Evolutionary conservation across 768 basidiomycete genomes (phyloP).

Genomic region (Pseudohyphozyma bogoriensis): DNA sequence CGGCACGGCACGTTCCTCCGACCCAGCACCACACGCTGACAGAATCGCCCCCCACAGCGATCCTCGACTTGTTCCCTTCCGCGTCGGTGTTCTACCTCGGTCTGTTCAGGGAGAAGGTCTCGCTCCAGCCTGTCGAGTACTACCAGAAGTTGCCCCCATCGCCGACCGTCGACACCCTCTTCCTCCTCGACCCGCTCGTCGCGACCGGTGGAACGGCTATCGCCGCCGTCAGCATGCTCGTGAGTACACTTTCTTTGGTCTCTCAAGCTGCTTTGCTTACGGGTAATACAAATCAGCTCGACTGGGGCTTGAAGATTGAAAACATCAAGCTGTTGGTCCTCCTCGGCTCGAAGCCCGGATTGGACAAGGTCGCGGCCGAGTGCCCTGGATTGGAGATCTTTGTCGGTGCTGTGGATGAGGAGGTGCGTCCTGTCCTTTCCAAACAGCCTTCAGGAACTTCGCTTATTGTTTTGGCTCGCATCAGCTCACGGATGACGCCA

Average conservation of each 20-base stretch:
- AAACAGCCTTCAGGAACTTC: not conserved
- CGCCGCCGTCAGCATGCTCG: slow-evolving; percentile 76
- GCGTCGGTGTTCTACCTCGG: slow-evolving; percentile 87
- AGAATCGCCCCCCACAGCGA: slow-evolving; percentile 39
- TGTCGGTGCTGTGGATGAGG: slow-evolving; percentile 20
- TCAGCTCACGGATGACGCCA: slow-evolving; percentile 57
- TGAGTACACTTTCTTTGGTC: slow-evolving; percentile 28
- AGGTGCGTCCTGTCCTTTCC: slow-evolving; percentile 4
- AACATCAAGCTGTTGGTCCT: slow-evolving; percentile 74
- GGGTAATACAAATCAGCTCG: slow-evolving; percentile 21
- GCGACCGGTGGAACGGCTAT: slow-evolving; percentile 88
- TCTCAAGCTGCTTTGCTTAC: not conserved
- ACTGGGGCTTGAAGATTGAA: slow-evolving; percentile 46
- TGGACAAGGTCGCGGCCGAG: slow-evolving; percentile 53
- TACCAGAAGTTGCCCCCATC: slow-evolving; percentile 57
- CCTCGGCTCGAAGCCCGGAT: slow-evolving; percentile 64
- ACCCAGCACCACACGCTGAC: slow-evolving; percentile 1
- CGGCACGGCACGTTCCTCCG: not conserved
- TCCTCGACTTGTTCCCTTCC: slow-evolving; percentile 74
- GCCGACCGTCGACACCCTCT: slow-evolving; percentile 70
- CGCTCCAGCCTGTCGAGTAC: slow-evolving; percentile 32
- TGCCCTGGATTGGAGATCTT: slow-evolving; percentile 72
- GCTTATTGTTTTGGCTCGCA: not conserved
- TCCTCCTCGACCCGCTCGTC: slow-evolving; percentile 80
- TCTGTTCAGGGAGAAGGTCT: slow-evolving; percentile 38